Base-by-base conservation (phyloP, 768 basidiomycete species). In the Lentinula sp. region DNA sequence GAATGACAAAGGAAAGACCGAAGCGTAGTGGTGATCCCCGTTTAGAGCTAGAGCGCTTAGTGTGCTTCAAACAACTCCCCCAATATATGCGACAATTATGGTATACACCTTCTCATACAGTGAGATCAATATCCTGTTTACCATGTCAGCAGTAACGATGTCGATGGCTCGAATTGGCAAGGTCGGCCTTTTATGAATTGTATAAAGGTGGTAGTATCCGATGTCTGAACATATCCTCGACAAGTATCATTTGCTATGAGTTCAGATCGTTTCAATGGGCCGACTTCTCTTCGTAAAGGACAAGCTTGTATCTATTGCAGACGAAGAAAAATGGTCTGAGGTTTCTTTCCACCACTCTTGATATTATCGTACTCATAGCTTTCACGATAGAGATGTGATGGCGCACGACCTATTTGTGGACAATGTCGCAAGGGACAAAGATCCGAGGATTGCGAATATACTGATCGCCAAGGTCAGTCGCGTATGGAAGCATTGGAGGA, bases 401-500 rank as follows among this genome's bases (percentile, higher is more conserved):
- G 84, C 1, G 68, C 64, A 3, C 77, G 74, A 23, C 85, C 85
- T 0, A 67, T 80, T 2, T 87, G 85, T 58, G 74, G 76, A 0
- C 83, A 78, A 64, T 87, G 85, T 65, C 65, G 71, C 5, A 71
- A 77, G 8, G 76, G 76, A 1, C 74, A 78, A 61, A 72, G 80
- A n/a, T 66, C 68, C 0, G 82, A 82, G 7, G 85, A 86, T 62
- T 87, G 85, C 63, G 84, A 87, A 71, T 87, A 86, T 64, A 76
- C 76, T 0, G 75, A 78, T 46, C 77, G 75, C 1, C 73, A 74
- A 18, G 78, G 76, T 16, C 80, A 76, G 7, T 76, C 85, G 0
- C 74, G 73, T 15, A 83, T 76, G 0, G 73, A 84, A 62, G 71
- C 75, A 5, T 68, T 86, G 15, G 82, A 86, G 66, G 79, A 83